Evolutionary conservation across 495 filamentous ascomycete genomes (phyloP).

Genomic region (Letharia lupina): DNA sequence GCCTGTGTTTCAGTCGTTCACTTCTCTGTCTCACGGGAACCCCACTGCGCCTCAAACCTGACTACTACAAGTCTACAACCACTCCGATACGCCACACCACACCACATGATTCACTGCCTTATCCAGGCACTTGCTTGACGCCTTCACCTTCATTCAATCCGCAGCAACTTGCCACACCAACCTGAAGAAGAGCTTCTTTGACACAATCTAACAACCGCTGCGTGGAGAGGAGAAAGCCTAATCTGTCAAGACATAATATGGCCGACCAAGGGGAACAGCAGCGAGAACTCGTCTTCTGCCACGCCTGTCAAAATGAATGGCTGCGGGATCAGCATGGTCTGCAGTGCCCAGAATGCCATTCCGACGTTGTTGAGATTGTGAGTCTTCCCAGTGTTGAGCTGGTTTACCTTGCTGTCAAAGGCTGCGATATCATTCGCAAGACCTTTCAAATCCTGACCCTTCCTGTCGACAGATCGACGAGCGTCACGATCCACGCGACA

Average conservation of each 20-base stretch:
- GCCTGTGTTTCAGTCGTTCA: background rate
- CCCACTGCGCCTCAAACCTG: background rate
- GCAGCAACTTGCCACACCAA: background rate
- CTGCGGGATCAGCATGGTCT: constrained; percentile 57
- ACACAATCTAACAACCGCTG: background rate
- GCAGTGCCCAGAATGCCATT: constrained; percentile 64
- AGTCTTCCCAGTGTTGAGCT: constrained; percentile 25
- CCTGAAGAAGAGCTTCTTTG: background rate
- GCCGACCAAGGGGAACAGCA: constrained; percentile 29
- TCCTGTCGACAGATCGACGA: constrained; percentile 30
- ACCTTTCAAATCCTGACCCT: constrained; percentile 8
- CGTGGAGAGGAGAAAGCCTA: background rate
- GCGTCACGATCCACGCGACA: constrained; percentile 33
- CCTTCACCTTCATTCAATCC: background rate
- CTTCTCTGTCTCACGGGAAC: background rate
- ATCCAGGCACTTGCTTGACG: background rate
- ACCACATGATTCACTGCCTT: background rate
- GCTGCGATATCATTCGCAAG: background rate
- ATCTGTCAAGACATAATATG: constrained; percentile 5
- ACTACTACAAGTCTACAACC: background rate
- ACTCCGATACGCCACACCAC: background rate
- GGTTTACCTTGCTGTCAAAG: background rate
- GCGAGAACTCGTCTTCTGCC: constrained; percentile 73
- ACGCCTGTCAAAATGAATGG: constrained; percentile 74
- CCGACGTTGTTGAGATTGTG: constrained; percentile 82